A percentile compares a stretch with the other conserved stretches of the same genome.
phyloP scores from a whole-genome alignment of 2,329 filamentous ascomycete species.

The Calonectria pauciramosa region DNA sequence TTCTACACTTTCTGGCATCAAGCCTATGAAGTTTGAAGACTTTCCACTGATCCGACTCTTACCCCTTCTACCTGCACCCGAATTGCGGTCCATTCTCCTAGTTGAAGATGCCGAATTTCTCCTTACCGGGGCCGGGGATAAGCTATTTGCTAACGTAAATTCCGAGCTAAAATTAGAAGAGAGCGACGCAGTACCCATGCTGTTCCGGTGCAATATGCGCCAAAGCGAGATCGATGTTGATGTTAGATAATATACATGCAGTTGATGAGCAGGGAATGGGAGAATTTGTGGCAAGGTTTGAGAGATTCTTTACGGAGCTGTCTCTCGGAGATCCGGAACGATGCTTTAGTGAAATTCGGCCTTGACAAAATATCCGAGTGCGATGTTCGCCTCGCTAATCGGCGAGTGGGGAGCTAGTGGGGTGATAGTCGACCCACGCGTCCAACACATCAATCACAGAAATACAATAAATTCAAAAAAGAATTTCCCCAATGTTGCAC shows the following conservation, averaged over 20 bases:
- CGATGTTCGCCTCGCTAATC: constrained; percentile 3
- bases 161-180: neutral
- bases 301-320: neutral
- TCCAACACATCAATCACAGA: neutral
- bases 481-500: neutral
- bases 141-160: neutral
- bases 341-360: neutral
- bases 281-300: neutral
- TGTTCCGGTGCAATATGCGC: neutral
- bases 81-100: neutral
- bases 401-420: neutral
- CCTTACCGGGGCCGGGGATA: neutral
- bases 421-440: neutral
- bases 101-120: neutral
- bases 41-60: neutral
- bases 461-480: neutral
- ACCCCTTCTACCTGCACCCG: neutral
- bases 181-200: neutral
- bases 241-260: neutral
- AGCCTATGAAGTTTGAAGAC: neutral
- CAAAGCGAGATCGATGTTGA: neutral
- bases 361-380: neutral
- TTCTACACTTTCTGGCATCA: neutral
- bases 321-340: neutral
- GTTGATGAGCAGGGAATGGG: neutral